These are phyloP conservation scores for Cercophora newfieldiana DNA, from an alignment of 495 filamentous ascomycete genomes.

Conservation along the genomic window DNA sequence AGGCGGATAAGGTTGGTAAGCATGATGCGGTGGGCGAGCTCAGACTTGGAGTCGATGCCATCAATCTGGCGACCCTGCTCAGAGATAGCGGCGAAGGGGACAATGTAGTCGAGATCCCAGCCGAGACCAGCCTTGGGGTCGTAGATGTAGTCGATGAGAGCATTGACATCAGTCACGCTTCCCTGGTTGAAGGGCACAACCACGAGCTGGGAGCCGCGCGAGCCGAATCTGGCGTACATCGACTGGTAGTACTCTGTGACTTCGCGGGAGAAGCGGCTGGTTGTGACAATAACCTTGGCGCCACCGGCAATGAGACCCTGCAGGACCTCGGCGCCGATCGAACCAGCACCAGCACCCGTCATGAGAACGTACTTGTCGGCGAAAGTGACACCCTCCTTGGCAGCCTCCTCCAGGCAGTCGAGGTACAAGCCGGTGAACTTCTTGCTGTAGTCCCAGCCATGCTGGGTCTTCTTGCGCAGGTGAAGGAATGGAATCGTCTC, in stretches of 20 bases:
- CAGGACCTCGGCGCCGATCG: conserved; percentile 97
- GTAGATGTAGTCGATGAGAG: conserved; percentile 92
- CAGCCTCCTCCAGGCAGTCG: conserved; percentile 85
- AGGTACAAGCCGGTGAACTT: conserved; percentile 91
- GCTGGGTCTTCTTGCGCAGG: conserved; percentile 87
- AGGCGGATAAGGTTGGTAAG: conserved; percentile 93
- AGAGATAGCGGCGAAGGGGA: conserved; percentile 96
- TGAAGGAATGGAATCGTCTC: conserved; percentile 99
- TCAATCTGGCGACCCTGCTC: conserved; percentile 98
- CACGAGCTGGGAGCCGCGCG: conserved; percentile 91
- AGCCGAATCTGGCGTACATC: conserved; percentile 94
- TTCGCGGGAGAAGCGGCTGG: conserved; percentile 91
- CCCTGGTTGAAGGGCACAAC: conserved; percentile 99
- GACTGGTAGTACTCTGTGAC: conserved; percentile 99
- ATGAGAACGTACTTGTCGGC: conserved; percentile 95
- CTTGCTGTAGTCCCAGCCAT: conserved; percentile 99
- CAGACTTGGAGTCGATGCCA: conserved; percentile 94
- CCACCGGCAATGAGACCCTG: conserved; percentile 96
- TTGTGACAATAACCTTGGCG: conserved; percentile 93
- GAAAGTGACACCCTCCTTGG: conserved; percentile 83
- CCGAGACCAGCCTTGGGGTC: conserved; percentile 94
- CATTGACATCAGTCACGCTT: conserved; percentile 94
- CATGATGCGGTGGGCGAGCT: conserved; percentile 99
- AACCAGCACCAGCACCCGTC: conserved; percentile 97
- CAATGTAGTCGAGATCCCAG: conserved; percentile 95